phyloP scores from a whole-genome alignment of 495 filamentous ascomycete genomes.

The Letharia lupina region DNA sequence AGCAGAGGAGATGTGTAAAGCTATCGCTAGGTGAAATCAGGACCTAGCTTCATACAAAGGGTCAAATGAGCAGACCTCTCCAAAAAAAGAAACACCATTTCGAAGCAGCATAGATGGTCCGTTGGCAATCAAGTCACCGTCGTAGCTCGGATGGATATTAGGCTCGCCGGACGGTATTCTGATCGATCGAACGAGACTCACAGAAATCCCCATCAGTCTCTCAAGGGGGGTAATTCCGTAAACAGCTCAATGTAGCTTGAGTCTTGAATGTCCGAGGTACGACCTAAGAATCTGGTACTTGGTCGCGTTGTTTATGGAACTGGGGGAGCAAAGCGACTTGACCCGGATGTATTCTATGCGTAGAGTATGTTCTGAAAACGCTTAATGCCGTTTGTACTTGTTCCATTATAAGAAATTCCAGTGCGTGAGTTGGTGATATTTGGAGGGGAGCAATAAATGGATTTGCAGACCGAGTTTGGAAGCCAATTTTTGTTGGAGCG shows the following conservation, averaged over 20 bases:
- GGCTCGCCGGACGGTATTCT: slow-evolving; percentile 30
- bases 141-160: slow-evolving; percentile 32
- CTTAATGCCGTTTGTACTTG: too few relatives aligned
- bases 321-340: too few relatives aligned
- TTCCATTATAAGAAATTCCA: too few relatives aligned
- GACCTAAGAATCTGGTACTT: slow-evolving; percentile 18
- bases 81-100: slow-evolving; percentile 27
- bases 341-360: too few relatives aligned
- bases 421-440: too few relatives aligned
- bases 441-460: too few relatives aligned
- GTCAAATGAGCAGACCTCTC: slow-evolving; percentile 20
- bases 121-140: slow-evolving; percentile 35
- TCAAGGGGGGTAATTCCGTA: slow-evolving; percentile 29
- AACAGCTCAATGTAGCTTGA: slow-evolving; percentile 28
- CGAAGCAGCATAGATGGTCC: slow-evolving; percentile 33
- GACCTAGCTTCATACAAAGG: too few relatives aligned
- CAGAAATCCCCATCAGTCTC: slow-evolving; percentile 27
- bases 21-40: slow-evolving; percentile 2
- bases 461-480: neutral
- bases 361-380: too few relatives aligned
- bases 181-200: slow-evolving; percentile 20
- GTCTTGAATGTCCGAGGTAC: slow-evolving; percentile 16
- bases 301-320: too few relatives aligned
- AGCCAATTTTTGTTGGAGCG: neutral
- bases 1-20: slow-evolving; percentile 29